phyloP scores from a whole-genome alignment of 2,329 filamentous ascomycete genomes.

The Onygenales sp. region DNA sequence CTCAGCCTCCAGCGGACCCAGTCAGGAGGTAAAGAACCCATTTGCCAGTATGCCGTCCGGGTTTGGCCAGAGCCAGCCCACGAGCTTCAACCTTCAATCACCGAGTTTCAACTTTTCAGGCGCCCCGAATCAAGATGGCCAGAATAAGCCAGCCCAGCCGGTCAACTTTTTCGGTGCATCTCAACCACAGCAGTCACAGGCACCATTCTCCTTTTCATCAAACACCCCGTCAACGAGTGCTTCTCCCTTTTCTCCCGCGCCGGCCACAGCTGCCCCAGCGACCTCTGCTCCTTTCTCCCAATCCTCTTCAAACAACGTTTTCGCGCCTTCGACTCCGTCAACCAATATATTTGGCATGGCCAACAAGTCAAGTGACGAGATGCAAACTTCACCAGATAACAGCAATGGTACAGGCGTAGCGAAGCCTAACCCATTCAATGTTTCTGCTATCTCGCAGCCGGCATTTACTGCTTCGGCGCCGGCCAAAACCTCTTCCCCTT shows the following conservation, averaged over 20 bases:
- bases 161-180: conserved; percentile 7
- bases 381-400: conserved; percentile 26
- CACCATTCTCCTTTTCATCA: conserved; percentile 3
- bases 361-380: conserved; percentile 16
- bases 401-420: conserved; percentile 12
- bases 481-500: conserved; percentile 6
- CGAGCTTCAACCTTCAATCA: conserved; percentile 22
- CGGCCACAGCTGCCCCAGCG: conserved; percentile 11
- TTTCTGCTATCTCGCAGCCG: conserved; percentile 10
- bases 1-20: conserved; percentile 15
- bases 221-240: neutral
- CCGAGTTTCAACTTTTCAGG: conserved; percentile 22
- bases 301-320: conserved; percentile 12
- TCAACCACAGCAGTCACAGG: conserved; percentile 2
- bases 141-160: conserved; percentile 1
- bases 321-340: conserved; percentile 4
- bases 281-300: conserved; percentile 20
- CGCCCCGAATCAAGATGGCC: conserved; percentile 11
- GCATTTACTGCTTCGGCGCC: conserved; percentile 14
- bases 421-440: conserved; percentile 17
- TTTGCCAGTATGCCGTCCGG: conserved; percentile 23
- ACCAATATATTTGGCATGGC: conserved; percentile 10
- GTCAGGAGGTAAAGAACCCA: conserved; percentile 22
- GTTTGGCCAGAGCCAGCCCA: conserved; percentile 13
- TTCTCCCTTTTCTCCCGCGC: conserved; percentile 4